A percentile compares a stretch with the other conserved stretches of the same genome.
These are phyloP conservation scores for Tuber magnatum DNA, from an alignment of 495 filamentous ascomycete species.

Conservation along the genomic window DNA sequence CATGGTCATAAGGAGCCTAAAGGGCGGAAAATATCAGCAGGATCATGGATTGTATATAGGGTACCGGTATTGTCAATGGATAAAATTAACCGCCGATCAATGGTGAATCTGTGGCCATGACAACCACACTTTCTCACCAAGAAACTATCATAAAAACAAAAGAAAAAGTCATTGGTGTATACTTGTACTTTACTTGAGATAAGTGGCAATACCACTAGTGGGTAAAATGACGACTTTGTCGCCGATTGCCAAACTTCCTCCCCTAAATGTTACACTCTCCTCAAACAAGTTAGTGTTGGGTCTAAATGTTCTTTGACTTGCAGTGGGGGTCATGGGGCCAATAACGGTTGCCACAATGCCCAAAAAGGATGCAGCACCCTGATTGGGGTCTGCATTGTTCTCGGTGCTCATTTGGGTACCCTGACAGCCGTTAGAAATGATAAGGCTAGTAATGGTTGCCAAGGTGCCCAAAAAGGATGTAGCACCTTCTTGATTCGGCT, in stretches of 20 bases:
- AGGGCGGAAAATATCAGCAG: too few relatives aligned
- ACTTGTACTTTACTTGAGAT: not conserved
- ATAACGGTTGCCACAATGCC: not conserved
- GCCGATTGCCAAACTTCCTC: not conserved
- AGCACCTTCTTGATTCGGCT: too few relatives aligned
- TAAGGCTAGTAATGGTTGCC: not conserved
- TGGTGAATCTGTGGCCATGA: too few relatives aligned
- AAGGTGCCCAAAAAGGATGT: not conserved
- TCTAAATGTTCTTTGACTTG: not conserved
- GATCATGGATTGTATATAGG: too few relatives aligned
- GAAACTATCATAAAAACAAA: too few relatives aligned
- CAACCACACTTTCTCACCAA: too few relatives aligned
- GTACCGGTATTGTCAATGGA: too few relatives aligned
- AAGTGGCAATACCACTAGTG: not conserved
- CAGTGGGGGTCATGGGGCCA: not conserved
- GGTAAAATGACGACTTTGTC: not conserved
- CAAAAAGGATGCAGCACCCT: not conserved
- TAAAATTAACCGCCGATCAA: too few relatives aligned
- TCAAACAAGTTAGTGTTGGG: not conserved
- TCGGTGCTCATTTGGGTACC: not conserved
- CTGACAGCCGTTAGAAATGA: not conserved
- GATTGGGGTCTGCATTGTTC: not conserved
- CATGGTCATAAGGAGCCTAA: too few relatives aligned
- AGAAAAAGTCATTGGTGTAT: too few relatives aligned
- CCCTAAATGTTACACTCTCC: not conserved